Base-by-base conservation (phyloP, 177 flowering plant genomes). In the Vitis hybrid region DNA sequence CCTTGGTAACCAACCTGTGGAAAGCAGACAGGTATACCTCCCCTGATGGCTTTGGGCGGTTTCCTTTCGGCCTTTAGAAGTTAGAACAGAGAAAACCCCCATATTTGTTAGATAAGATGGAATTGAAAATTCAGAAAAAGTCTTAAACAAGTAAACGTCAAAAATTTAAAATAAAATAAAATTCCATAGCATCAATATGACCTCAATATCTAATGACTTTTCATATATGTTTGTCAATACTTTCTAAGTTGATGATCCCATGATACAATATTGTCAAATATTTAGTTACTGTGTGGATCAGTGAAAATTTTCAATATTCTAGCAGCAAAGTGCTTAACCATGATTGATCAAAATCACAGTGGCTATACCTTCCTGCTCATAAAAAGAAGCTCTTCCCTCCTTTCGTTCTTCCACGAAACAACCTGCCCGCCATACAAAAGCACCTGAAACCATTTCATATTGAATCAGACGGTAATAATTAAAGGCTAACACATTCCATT, bases 341-440 rank as follows among this genome's bases (percentile, higher is more conserved):
- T 5, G 51, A 50, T 16, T 12, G 52, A 49, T 12, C 13, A 35
- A 3, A 21, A 18, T 46, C 18, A 18, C 27, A 48, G 15, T 18
- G 52, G 35, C 11, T 68, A 65, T 79, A 93, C 98, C 97, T 91
- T 93, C 81, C 82, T 85, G 85, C 90, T 90, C 81, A 72, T 81
- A 70, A 85, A 93, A 52, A 91, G 91, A 66, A 93, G 66, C 65
- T 93, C 96, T 75, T 91, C 94, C 67, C 85, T 72, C 64, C 84
- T 84, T 35, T 88, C 87, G 74, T 90, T 93, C 81, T 87, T 93
- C 98, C 98, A 91, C 1, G 97, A 90, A 70, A 89, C 80, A 58
- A 93, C 88, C 76, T 91, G 97, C 58, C 91, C 98, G 35, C 97
- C 98, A 71, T 84, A 76, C 52, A 93, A 84, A 69, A 84, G 88